Base-by-base conservation (phyloP, 208 protist genomes). In the Trypanosoma theileri region DNA sequence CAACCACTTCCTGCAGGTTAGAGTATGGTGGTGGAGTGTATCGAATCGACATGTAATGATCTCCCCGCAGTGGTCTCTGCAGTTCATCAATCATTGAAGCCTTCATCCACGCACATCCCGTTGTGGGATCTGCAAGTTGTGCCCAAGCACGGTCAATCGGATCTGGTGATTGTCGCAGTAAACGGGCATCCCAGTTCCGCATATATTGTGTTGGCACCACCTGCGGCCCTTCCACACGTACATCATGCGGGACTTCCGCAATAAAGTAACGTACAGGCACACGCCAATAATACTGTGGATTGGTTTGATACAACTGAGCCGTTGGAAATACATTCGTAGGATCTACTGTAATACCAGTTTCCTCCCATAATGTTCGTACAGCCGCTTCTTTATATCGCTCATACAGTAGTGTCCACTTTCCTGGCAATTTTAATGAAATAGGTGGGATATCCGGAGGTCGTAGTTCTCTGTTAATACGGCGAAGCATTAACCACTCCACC, bases 401-500 rank as follows among this genome's bases (percentile, higher is more conserved):
- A 60, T 89, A 93, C n/a, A 96, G 60, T 44, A 96, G 58, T 31
- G 85, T 94, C 80, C 83, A 96, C 77, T 96, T 96, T 50, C 92
- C 92, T n/a, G 92, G 92, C 0, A 85, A 76, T 76, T 96, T 96
- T 28, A 96, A 84, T 0, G 89, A 94, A 73, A 96, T 95, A 28
- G 88, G 85, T 6, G 92, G 92, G 66, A 96, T 94, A 59, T 96
- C 92, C 0, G 88, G 88, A 21, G 92, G 92, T 17, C 92, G 85
- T 11, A 92, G 64, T 44, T 96, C 92, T 22, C 88, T 83, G 61
- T 96, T 96, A 71, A 96, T 94, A 70, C 92, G 89, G 16, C 92
- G 92, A 65, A 96, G 76, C 78, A 87, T 65, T 17, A 96, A 73
- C 92, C 92, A 96, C 76, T 96, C 91, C 46, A 94, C 77, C 13